A percentile compares a stretch with the other conserved stretches of the same genome.
phyloP scores from a whole-genome alignment of 768 basidiomycete genomes.

The Hygrophorus russula region DNA sequence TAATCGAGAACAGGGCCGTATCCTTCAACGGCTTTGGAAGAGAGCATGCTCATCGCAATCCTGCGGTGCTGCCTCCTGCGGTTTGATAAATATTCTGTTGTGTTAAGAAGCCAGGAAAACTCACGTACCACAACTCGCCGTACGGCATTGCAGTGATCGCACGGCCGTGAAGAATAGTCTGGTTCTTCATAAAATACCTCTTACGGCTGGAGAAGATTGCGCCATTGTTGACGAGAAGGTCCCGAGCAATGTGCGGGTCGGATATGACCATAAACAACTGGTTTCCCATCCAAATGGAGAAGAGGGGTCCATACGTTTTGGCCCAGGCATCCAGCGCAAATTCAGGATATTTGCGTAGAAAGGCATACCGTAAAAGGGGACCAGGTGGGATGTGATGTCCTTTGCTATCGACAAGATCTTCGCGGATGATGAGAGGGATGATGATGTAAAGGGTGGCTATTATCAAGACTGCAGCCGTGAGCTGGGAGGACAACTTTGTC shows the following conservation, averaged over 20 bases:
- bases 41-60: slow-evolving; percentile 11
- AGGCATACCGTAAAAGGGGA: slow-evolving; percentile 17
- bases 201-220: slow-evolving; percentile 23
- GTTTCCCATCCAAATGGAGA: slow-evolving; percentile 26
- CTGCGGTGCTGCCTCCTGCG: slow-evolving; percentile 13
- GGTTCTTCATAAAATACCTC: slow-evolving; percentile 23
- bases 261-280: slow-evolving; percentile 26
- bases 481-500: too few relatives aligned
- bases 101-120: background rate
- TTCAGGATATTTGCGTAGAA: slow-evolving; percentile 24
- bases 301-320: slow-evolving; percentile 20
- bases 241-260: slow-evolving; percentile 21
- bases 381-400: slow-evolving; percentile 18
- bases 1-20: slow-evolving; percentile 12
- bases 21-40: slow-evolving; percentile 6
- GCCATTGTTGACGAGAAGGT: slow-evolving; percentile 25
- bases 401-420: slow-evolving; percentile 9
- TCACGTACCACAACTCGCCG: slow-evolving; percentile 18
- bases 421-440: slow-evolving; percentile 6
- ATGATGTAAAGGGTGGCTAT: too few relatives aligned
- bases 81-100: background rate
- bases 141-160: slow-evolving; percentile 23
- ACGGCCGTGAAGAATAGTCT: slow-evolving; percentile 21
- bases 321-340: slow-evolving; percentile 21
- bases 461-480: too few relatives aligned